Evolutionary conservation across 768 basidiomycete genomes (phyloP).

Genomic region (Mycena vitilis): DNA sequence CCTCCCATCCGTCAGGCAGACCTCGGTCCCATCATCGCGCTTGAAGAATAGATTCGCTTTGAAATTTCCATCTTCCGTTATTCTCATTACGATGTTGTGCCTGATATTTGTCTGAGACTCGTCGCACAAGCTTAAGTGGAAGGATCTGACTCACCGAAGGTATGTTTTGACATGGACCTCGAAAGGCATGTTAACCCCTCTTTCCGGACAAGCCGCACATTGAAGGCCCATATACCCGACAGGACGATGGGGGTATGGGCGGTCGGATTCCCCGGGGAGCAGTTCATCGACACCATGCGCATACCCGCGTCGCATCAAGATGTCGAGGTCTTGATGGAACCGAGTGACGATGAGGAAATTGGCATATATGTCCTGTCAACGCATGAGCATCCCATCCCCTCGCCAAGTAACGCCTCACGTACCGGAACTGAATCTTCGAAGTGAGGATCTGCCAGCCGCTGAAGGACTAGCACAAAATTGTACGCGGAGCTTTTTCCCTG

Average conservation of each 20-base stretch:
- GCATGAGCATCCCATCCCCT: neutral
- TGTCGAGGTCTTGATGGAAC: conserved; percentile 18
- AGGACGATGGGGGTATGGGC: conserved; percentile 22
- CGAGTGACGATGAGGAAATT: conserved; percentile 21
- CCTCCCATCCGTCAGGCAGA: conserved; percentile 20
- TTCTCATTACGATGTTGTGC: neutral
- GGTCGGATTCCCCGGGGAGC: conserved; percentile 19
- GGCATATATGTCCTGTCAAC: conserved; percentile 18
- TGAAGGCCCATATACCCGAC: conserved; percentile 3
- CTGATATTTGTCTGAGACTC: conserved; percentile 2
- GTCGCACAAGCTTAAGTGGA: neutral
- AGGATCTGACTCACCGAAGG: conserved; percentile 19
- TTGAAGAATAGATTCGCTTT: conserved; percentile 24
- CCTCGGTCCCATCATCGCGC: conserved; percentile 27
- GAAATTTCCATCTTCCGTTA: conserved; percentile 24
- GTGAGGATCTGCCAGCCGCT: conserved; percentile 26
- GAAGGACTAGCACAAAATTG: conserved; percentile 23
- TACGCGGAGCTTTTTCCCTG: conserved; percentile 29
- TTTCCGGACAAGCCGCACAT: conserved; percentile 25
- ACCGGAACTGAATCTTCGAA: conserved; percentile 25
- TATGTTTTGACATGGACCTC: conserved; percentile 7
- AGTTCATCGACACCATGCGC: conserved; percentile 17
- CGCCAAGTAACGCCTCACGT: neutral
- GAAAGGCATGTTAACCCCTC: conserved; percentile 22
- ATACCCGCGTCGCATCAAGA: conserved; percentile 10